Base-by-base conservation (phyloP, 2,329 filamentous ascomycete genomes). In the Aspergillus sp. region DNA sequence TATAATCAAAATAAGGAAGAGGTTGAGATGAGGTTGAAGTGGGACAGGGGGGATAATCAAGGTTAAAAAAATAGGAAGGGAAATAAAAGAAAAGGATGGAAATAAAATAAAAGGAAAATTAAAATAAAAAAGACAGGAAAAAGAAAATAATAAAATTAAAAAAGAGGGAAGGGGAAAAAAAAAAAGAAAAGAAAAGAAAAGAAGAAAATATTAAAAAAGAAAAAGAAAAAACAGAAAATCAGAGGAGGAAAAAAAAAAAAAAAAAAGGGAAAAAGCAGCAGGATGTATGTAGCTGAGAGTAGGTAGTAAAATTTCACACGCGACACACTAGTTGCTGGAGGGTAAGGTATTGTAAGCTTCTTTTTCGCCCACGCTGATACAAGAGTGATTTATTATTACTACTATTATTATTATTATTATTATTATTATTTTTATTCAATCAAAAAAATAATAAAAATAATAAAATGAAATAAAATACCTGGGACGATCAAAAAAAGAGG, bases 161-260 rank as follows among this genome's bases (percentile, higher is more conserved):
- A 11, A 12, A 7, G n/a, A 13, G 7, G n/a, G 33, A 34, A 12
- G 8, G 13, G 6, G 1, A 35, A 29, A 19, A 42, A 45, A 41
- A 44, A 35, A 32, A 36, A 35, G 32, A 44, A 38, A 46, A 33
- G 31, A 38, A 12, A 31, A 37, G 39, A 34, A 31, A 36, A 43
- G 19, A 8, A 13, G 34, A 37, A 27, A 32, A 41, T 37, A n/a
- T 33, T 19, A 39, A 42, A 33, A 12, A 28, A 44, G 27, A 37
- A 33, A 32, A 26, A 13, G 7, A 41, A 32, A 27, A 33, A 42
- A n/a, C n/a, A n/a, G n/a, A n/a, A n/a, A n/a, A n/a, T n/a, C n/a
- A n/a, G n/a, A n/a, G n/a, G n/a, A n/a, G n/a, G n/a, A n/a, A n/a
- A 36, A 33, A 43, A 33, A 49, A 41, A 12, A 40, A 32, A 42